Conservation (phyloP, 2,329 filamentous ascomycete genomes). For the Dryadomyces sulphureus region DNA sequence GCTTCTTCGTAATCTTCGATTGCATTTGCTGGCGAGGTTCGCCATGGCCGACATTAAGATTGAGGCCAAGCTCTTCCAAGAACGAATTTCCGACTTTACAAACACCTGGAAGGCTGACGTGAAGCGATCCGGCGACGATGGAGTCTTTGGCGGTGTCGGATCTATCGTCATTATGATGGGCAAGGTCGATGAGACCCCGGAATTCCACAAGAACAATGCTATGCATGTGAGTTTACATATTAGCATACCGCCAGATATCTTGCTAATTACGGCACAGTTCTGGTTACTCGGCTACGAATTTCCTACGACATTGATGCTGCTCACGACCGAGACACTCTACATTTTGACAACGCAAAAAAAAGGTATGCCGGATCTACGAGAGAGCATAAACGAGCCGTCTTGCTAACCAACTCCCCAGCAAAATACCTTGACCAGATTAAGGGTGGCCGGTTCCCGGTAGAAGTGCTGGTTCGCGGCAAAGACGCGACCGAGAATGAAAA, state of each 20-base stretch:
- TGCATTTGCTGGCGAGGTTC: constrained; percentile 14
- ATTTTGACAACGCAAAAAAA: constrained; percentile 96
- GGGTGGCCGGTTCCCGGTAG: constrained; percentile 80
- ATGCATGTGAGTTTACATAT: constrained; percentile 54
- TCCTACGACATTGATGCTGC: constrained; percentile 83
- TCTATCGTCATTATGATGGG: constrained; percentile 87
- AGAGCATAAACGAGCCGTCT: no score
- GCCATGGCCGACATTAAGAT: constrained; percentile 78
- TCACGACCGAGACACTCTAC: constrained; percentile 78
- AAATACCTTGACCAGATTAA: constrained; percentile 88
- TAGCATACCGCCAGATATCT: not conserved
- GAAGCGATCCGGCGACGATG: constrained; percentile 75
- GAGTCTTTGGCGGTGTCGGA: constrained; percentile 69
- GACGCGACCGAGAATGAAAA: constrained; percentile 85
- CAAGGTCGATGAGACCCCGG: constrained; percentile 77
- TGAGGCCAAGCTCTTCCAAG: constrained; percentile 85
- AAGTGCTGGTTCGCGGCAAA: constrained; percentile 84
- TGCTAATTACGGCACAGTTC: constrained; percentile 44
- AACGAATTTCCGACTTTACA: constrained; percentile 75
- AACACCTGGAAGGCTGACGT: constrained; percentile 85
- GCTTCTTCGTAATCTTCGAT: not conserved
- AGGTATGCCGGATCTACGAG: constrained; percentile 38
- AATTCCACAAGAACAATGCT: constrained; percentile 91
- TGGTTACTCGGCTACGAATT: constrained; percentile 99
- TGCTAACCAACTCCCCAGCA: constrained; percentile 33